Base-by-base conservation (phyloP, 148 eudicot species). In the Rhododendron ferrugineum region DNA sequence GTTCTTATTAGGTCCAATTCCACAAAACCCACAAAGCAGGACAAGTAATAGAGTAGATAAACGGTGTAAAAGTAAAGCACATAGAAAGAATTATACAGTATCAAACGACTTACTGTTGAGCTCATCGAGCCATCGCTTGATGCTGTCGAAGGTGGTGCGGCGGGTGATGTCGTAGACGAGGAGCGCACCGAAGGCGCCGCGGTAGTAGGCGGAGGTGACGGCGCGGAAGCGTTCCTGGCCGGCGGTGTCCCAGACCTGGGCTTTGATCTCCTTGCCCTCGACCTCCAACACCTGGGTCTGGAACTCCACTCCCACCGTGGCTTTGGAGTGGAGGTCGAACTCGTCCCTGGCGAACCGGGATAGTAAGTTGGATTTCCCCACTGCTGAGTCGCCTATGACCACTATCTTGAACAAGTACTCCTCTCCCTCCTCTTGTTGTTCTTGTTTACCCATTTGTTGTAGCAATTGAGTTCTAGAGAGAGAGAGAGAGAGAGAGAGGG, bases 171-270 rank as follows among this genome's bases (percentile, higher is more conserved):
- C 98, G 86, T 91, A 94, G 76, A 94, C 98, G 79, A 94, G 50
- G 73, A 94, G 98, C 8, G 98, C 98, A 9, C 98, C 98, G 52
- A 94, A 92, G 72, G 98, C 98, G 46, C 98, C 98, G 60, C 98
- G 81, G 86, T 94, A 94, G 80, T 94, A 94, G 73, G 98, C 95
- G 60, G 98, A 94, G 58, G 98, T 94, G 40, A 94, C 98, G 26
- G 98, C 98, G 28, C 98, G 81, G 78, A 94, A 94, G 9, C 98
- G 88, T 66, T 94, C 98, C 78, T 94, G 98, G 50, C 98, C 98
- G 72, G 98, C 98, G 82, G 98, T 94, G 81, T 94, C 98, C 98
- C 98, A 94, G 82, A 94, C 92, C 89, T 94, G 98, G n/a, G 96
- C 96, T 62, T 94, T 94, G 0, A 94, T 88, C 75, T 94, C 96